Evolutionary conservation across 192 early-diverging fungal genomes (phyloP).

Genomic region (Tieghemiomyces parasiticus): DNA sequence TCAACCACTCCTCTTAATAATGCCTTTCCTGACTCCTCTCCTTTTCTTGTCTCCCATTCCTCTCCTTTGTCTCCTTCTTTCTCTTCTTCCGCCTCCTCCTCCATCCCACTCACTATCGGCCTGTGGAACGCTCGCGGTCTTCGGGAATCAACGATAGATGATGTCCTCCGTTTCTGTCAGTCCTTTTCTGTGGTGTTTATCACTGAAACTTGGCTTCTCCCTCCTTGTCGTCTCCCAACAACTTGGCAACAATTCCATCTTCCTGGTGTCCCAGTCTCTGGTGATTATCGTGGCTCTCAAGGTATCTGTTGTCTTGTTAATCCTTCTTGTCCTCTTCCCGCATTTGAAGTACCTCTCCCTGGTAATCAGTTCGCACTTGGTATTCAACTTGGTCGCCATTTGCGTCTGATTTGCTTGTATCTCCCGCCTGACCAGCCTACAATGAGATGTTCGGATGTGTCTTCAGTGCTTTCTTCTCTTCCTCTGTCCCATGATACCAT

Average conservation of each 20-base stretch:
- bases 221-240: constrained; percentile 10
- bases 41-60: constrained; percentile 4
- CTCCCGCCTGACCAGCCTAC: constrained; percentile 8
- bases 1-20: background rate
- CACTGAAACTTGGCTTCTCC: constrained; percentile 16
- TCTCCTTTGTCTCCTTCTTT: constrained; percentile 4
- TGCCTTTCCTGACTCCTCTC: constrained; percentile 3
- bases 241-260: constrained; percentile 13
- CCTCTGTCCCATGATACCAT: constrained; percentile 9
- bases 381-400: constrained; percentile 4
- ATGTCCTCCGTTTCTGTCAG: constrained; percentile 12
- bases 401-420: constrained; percentile 11
- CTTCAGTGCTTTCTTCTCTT: constrained; percentile 6
- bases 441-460: background rate
- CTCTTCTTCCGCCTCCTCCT: constrained; percentile 3
- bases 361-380: constrained; percentile 4
- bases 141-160: background rate
- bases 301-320: constrained; percentile 12
- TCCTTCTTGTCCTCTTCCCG: constrained; percentile 9
- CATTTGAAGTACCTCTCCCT: constrained; percentile 4
- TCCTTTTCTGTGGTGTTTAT: constrained; percentile 13
- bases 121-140: constrained; percentile 2
- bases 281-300: background rate
- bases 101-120: constrained; percentile 1
- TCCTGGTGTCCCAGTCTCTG: constrained; percentile 4